Evolutionary conservation across 2,329 filamentous ascomycete genomes (phyloP), one percentile per base, ranked within the genome.

Genomic region (Zasmidium cellare): DNA sequence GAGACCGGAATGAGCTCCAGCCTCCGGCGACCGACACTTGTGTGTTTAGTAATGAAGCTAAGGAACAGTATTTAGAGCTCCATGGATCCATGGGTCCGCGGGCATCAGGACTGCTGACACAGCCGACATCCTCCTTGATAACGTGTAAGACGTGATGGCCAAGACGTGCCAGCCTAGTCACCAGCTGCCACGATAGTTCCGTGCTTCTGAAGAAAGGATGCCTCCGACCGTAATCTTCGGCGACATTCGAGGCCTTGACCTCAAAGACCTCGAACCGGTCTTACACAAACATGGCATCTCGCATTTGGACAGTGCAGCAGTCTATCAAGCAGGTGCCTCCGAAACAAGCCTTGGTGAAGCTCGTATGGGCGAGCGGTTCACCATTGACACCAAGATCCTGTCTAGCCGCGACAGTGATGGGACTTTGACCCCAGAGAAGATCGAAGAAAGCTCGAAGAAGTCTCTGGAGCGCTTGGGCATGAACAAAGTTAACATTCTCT

Each of bases 331-430:
- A 18, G 75, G 75, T 47, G 64, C 66, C 24, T 68, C 65, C n/a
- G 75, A 77, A 65, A 70, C 76, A 50, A 74, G 75, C 41, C 75
- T 84, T 1, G 79, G 73, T 5, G 63, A 71, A 11, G 52, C 66
- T 14, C 7, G 35, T 1, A 31, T 62, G 3, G 55, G 60, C 14
- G 61, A 58, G 2, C 41, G 59, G 6, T 67, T 71, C 58, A 51
- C 54, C n/a, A 65, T 71, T 23, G 63, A 62, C n/a, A 71, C 69
- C 2, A 71, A 71, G 55, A 64, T 28, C 63, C 63, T 11, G 62
- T 63, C 12, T 65, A 65, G 49, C 38, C 51, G 18, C 58, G 63
- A 3, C 6, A 25, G 18, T 2, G 46, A 35, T 2, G 66, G 65
- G 2, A 59, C 60, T 1, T 57, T 69, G 5, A 38, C 57, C 2